Evolutionary conservation across 371 early-diverging fungal genomes (phyloP), one percentile per base, ranked within the genome.

Genomic region (Mucor racemosus): DNA sequence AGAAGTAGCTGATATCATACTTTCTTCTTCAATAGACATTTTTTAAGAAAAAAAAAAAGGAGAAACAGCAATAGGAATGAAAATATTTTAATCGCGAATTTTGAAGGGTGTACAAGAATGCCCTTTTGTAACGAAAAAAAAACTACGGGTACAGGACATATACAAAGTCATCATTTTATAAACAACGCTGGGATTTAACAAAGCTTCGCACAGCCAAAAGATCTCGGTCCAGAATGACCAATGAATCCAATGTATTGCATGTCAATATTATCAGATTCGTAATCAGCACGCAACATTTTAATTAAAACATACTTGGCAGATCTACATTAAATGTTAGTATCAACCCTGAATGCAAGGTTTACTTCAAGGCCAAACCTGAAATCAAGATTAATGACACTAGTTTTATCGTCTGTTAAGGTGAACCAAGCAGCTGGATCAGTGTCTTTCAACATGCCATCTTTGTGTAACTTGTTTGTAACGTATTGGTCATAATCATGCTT

Each of bases 341-440:
- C 14, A 1, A 17, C 19, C 21, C 9, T 15, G 21, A 21, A 36
- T 35, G 15, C 0, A 13, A 10, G 38, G 13, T 1, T 21, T 3
- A 21, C 13, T 19, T 26, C 26, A 26, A 26, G 31, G 10, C 3
- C 31, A 31, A 41, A 66, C 62, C 64, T 60, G 31, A 57, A 3
- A 8, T 36, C 21, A 7, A 68, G 17, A 17, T 72, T 58, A 17
- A 65, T 15, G 26, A 62, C 36, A 41, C 31, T 55, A 0, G 55
- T 34, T 42, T 38, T 56, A 42, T 72, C 61, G 0, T 61, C n/a
- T 8, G 53, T 13, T 8, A 66, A 35, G 4, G 60, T 50, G 50
- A 73, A 73, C 69, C 66, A 73, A 15, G 66, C 69, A 17, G 53
- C 66, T 26, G 74, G 74, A 58, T 67, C 69, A 11, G 60, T 56